These are phyloP conservation scores for Aspergillus japonicus DNA, from an alignment of 2,329 filamentous ascomycete species.

Conservation along the genomic window DNA sequence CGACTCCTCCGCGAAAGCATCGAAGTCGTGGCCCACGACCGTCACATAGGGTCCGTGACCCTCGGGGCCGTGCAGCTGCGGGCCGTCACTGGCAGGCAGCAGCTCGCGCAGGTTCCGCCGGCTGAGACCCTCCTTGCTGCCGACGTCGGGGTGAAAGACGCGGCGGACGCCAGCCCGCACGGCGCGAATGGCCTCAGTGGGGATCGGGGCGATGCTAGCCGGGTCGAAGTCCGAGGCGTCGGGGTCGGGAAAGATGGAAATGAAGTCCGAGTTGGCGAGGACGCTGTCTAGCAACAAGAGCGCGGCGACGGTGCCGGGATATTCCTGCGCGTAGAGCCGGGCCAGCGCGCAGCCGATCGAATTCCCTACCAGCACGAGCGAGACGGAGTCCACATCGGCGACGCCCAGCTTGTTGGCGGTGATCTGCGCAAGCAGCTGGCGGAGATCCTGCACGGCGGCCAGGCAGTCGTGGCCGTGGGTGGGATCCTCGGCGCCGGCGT, in stretches of 20 bases:
- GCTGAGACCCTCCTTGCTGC: conserved; percentile 52
- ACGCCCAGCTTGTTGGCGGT: conserved; percentile 30
- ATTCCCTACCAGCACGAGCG: conserved; percentile 50
- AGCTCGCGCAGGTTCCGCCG: conserved; percentile 46
- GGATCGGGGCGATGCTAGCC: conserved; percentile 43
- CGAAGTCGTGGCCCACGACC: conserved; percentile 56
- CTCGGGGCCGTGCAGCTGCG: conserved; percentile 40
- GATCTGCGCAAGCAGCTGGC: conserved; percentile 45
- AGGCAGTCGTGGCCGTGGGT: conserved; percentile 11
- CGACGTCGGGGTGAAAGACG: conserved; percentile 52
- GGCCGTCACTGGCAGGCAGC: conserved; percentile 46
- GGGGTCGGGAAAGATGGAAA: conserved; percentile 57
- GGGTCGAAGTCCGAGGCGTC: conserved; percentile 49
- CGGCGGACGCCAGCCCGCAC: conserved; percentile 35
- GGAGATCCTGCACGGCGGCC: conserved; percentile 32
- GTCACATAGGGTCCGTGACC: conserved; percentile 44
- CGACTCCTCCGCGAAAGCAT: conserved; percentile 52
- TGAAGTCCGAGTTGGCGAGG: conserved; percentile 58
- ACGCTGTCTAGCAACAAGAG: conserved; percentile 58
- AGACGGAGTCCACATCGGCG: conserved; percentile 20
- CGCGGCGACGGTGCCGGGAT: conserved; percentile 48
- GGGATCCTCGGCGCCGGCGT: conserved; percentile 32
- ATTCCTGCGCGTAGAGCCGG: conserved; percentile 51
- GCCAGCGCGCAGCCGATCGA: conserved; percentile 55
- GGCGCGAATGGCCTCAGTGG: conserved; percentile 32